Evolutionary conservation across 2,329 filamentous ascomycete genomes (phyloP).

Genomic region (Neopestalotiopsis sp.): DNA sequence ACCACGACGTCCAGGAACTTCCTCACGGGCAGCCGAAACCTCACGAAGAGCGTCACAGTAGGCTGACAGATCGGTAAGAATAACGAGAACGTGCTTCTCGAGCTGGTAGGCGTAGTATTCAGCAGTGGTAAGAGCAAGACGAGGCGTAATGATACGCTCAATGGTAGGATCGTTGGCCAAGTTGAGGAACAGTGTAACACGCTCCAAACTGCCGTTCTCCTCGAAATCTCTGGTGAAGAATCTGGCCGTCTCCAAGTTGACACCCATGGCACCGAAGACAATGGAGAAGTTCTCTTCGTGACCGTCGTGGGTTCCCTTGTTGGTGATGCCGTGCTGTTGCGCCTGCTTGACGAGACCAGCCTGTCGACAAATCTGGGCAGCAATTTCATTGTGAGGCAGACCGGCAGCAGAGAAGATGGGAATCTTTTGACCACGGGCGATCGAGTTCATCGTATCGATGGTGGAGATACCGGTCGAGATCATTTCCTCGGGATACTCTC

Average conservation of each 20-base stretch:
- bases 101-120: conserved; percentile 99
- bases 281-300: conserved; percentile 99
- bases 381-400: conserved; percentile 99
- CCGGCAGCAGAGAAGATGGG: conserved; percentile 98
- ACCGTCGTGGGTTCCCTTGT: conserved; percentile 93
- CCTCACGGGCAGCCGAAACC: conserved; percentile 96
- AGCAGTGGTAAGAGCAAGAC: conserved; percentile 95
- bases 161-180: conserved; percentile 99
- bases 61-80: conserved; percentile 95
- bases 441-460: conserved; percentile 98
- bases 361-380: conserved; percentile 97
- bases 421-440: conserved; percentile 98
- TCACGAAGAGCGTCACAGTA: conserved; percentile 99
- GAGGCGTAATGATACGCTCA: conserved; percentile 99
- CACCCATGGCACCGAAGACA: conserved; percentile 99
- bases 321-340: conserved; percentile 69
- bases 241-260: conserved; percentile 97
- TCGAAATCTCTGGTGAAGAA: conserved; percentile 99
- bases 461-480: conserved; percentile 99
- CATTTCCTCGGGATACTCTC: conserved; percentile 99
- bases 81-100: conserved; percentile 99
- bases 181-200: conserved; percentile 97
- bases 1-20: conserved; percentile 98
- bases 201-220: conserved; percentile 98
- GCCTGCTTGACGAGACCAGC: conserved; percentile 82